These are phyloP conservation scores for Exobasidium rhododendri DNA, from an alignment of 1,284 basidiomycete species.

Conservation along the genomic window DNA sequence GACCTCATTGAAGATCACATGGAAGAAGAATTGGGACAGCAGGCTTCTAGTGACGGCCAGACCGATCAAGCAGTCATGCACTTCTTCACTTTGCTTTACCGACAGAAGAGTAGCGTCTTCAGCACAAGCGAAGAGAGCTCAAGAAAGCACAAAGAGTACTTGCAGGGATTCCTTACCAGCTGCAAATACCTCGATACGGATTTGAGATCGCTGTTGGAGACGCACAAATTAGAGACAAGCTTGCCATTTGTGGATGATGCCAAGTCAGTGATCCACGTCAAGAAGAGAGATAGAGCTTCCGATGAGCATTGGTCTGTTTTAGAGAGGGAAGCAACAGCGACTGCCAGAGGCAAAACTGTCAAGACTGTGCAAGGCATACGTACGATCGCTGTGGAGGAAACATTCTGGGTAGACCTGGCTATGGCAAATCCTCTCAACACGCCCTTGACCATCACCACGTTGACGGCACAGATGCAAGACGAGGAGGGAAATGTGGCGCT, in stretches of 20 bases:
- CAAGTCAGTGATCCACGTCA: background rate
- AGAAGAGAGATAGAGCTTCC: background rate
- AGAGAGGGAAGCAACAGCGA: background rate
- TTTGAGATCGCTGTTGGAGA: background rate
- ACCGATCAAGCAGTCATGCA: conserved; percentile 58
- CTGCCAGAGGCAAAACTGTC: background rate
- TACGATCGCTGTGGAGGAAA: conserved; percentile 26
- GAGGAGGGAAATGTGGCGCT: conserved; percentile 16
- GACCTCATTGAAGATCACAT: conserved; percentile 57
- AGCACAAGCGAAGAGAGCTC: conserved; percentile 50
- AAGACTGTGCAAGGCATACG: background rate
- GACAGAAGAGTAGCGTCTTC: conserved; percentile 19
- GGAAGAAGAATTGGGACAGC: conserved; percentile 59
- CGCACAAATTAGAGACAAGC: background rate
- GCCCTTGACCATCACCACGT: conserved; percentile 20
- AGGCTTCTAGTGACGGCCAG: conserved; percentile 60
- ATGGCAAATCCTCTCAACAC: conserved; percentile 57
- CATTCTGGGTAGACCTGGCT: conserved; percentile 55
- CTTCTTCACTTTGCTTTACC: conserved; percentile 52
- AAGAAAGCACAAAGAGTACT: conserved; percentile 30
- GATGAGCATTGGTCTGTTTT: background rate
- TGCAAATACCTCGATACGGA: conserved; percentile 53
- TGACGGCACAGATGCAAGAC: conserved; percentile 9
- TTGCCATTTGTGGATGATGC: background rate
- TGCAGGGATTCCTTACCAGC: conserved; percentile 59